Percentiles rank a stretch among this genome's conserved stretches.
Conservation (phyloP, 148 eudicot genomes). For the Vaccinium vitisidaea region DNA sequence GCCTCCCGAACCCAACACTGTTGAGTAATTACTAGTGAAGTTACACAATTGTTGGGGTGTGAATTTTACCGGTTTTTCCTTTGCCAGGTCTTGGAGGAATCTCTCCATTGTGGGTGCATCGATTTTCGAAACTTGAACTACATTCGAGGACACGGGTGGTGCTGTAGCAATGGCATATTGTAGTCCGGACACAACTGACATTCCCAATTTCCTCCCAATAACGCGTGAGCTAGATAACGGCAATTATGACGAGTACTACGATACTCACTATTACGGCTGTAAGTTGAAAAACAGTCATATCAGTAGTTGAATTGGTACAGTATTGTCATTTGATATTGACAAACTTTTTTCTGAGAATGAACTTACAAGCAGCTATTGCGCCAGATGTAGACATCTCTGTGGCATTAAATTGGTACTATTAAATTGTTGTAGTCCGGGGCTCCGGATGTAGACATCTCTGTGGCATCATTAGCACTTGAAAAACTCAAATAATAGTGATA, state of each 20-base stretch:
- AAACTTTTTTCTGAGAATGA: neutral
- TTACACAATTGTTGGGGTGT: neutral
- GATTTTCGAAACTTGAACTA: neutral
- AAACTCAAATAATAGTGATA: too few relatives aligned
- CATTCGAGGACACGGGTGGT: neutral
- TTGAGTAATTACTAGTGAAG: neutral
- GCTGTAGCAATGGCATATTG: neutral
- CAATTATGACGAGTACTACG: neutral
- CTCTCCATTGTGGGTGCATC: conserved; percentile 3
- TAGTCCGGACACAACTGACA: neutral
- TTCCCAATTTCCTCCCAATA: neutral
- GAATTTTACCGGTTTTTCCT: neutral
- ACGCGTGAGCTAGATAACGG: neutral
- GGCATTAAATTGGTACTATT: too few relatives aligned
- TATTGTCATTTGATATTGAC: neutral
- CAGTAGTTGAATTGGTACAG: neutral
- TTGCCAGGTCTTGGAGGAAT: neutral
- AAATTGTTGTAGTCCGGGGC: neutral
- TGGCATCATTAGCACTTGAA: too few relatives aligned
- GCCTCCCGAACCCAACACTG: conserved; percentile 16
- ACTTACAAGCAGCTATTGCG: neutral
- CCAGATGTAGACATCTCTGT: neutral
- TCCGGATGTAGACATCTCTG: too few relatives aligned
- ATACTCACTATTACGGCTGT: neutral
- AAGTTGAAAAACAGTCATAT: neutral